Conservation (phyloP, 495 filamentous ascomycete genomes). For the Tuber magnatum region DNA sequence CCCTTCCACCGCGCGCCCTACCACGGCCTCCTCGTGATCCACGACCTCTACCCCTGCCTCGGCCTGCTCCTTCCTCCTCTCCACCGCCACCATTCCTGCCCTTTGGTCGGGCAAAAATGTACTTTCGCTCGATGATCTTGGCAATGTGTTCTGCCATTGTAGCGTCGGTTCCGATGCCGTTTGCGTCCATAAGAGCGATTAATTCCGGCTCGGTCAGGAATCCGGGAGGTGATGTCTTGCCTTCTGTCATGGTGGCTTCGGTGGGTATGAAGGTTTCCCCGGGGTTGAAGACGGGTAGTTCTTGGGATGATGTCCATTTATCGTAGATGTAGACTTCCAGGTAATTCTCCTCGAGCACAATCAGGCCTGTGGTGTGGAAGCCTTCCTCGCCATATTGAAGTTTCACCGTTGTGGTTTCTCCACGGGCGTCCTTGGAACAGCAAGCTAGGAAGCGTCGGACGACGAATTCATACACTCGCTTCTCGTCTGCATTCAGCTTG, state of each 20-base stretch:
- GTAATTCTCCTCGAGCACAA: slow-evolving; percentile 85
- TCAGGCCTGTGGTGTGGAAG: slow-evolving; percentile 72
- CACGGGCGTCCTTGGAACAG: slow-evolving; percentile 89
- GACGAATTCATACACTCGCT: slow-evolving; percentile 84
- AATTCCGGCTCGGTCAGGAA: slow-evolving; percentile 93
- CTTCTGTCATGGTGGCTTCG: slow-evolving; percentile 80
- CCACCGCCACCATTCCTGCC: slow-evolving; percentile 39
- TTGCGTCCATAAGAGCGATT: slow-evolving; percentile 97
- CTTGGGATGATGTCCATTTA: slow-evolving; percentile 80
- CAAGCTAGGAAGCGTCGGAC: slow-evolving; percentile 91
- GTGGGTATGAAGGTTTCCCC: slow-evolving; percentile 80
- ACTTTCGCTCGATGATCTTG: slow-evolving; percentile 83
- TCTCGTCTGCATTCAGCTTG: slow-evolving; percentile 59
- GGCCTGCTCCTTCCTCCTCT: slow-evolving; percentile 36
- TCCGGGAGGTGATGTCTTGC: slow-evolving; percentile 72
- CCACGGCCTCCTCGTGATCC: slow-evolving; percentile 43
- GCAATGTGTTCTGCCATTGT: slow-evolving; percentile 98
- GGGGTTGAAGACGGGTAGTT: slow-evolving; percentile 67
- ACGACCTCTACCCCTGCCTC: slow-evolving; percentile 44
- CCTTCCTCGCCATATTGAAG: slow-evolving; percentile 75
- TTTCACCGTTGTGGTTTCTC: slow-evolving; percentile 73
- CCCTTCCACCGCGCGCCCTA: slow-evolving; percentile 47
- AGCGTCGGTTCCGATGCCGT: slow-evolving; percentile 95
- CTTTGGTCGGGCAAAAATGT: slow-evolving; percentile 62
- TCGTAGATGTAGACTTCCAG: slow-evolving; percentile 95